Conservation (phyloP, 169 alveolate genomes). For the Cyclospora cayetanensis region DNA sequence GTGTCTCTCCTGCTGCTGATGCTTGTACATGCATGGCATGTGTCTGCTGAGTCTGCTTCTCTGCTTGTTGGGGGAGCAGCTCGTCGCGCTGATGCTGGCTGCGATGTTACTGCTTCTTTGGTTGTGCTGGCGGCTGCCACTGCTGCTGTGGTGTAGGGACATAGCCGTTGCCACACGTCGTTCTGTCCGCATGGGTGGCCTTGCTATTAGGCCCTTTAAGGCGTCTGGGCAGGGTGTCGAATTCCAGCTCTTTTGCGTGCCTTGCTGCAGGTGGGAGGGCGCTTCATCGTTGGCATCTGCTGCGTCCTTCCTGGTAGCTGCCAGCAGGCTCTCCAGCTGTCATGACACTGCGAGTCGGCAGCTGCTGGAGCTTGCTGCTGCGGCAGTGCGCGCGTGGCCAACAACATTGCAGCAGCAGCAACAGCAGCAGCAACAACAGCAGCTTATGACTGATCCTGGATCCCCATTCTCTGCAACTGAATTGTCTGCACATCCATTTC, state of each 20-base stretch:
- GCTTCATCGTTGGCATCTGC: background rate
- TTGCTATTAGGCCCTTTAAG: background rate
- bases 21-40: background rate
- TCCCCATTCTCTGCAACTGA: background rate
- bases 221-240: background rate
- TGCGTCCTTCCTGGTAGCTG: background rate
- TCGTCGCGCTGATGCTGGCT: background rate
- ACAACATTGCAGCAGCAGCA: background rate
- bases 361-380: too few species aligned
- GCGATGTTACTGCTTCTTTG: background rate
- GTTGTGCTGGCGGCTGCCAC: background rate
- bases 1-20: background rate
- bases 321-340: background rate
- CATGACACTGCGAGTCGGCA: background rate
- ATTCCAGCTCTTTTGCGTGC: background rate
- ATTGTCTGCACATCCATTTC: background rate
- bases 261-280: background rate
- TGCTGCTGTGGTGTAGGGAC: background rate
- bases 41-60: background rate
- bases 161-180: too few species aligned
- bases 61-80: background rate
- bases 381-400: background rate
- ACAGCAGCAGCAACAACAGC: background rate
- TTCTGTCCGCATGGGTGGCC: too few species aligned
- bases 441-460: background rate